Evolutionary conservation across 164 flowering plant genomes (phyloP), one percentile per base, ranked within the genome.

Genomic region (Vitis riparia): DNA sequence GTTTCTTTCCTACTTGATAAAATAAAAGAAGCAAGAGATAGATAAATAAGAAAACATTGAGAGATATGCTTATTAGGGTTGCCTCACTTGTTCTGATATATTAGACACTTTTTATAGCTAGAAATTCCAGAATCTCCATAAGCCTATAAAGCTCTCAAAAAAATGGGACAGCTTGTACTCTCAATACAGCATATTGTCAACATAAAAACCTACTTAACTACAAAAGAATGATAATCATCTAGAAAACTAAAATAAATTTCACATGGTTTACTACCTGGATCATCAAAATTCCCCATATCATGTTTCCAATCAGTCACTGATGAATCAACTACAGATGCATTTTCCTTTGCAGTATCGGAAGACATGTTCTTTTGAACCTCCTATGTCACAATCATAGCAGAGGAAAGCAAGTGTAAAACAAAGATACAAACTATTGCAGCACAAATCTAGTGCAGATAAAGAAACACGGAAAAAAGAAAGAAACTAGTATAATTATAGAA

Each of bases 281-380:
- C 89, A 69, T 82, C 86, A 61, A 76, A 69, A 69, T 77, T 85
- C 57, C 81, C 90, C 52, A 66, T 68, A 62, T 85, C 91, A 63
- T 77, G 81, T 75, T 83, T 89, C 81, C 79, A 79, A 62, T 81
- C 90, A 68, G 91, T 78, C 70, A 81, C 70, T 19, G 91, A 86
- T 23, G 93, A 91, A 81, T 86, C 87, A 69, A 88, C 88, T 5
- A 84, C 78, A n/a, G 92, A 87, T 47, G 84, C 85, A 84, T 83
- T 82, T 74, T 85, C 92, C 68, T 79, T 89, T 12, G 70, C 78
- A 62, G 77, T 78, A 64, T 87, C 90, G 69, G 82, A 78, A 63
- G 93, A 84, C 85, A 85, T 84, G 53, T 76, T 83, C 80, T 69
- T 71, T 65, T 58, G 49, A 37, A 59, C 58, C 71, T 64, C 73